phyloP scores from a whole-genome alignment of 352 stramenopile species.

The Phytopythium kandeliae region DNA sequence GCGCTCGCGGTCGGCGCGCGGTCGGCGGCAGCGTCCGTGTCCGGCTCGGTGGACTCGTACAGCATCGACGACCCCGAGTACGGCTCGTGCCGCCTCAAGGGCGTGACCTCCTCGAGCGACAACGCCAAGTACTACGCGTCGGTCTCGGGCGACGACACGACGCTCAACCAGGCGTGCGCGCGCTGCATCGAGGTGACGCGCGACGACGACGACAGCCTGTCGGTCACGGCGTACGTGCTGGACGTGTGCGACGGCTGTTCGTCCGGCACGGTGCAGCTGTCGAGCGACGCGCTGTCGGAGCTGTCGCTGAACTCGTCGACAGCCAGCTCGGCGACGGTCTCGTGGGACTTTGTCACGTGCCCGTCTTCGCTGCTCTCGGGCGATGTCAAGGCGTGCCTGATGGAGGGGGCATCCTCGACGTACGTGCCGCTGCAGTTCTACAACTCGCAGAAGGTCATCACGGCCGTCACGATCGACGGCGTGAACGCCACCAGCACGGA shows the following conservation, averaged over 20 bases:
- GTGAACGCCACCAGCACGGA: slow-evolving; percentile 39
- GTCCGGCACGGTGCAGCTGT: slow-evolving; percentile 47
- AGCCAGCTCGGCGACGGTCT: slow-evolving; percentile 40
- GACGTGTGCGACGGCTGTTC: slow-evolving; percentile 58
- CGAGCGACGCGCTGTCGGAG: slow-evolving; percentile 27
- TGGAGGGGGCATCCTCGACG: slow-evolving; percentile 70
- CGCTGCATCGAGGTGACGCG: slow-evolving; percentile 71
- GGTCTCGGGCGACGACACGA: slow-evolving; percentile 47
- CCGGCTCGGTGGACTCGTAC: slow-evolving; percentile 39
- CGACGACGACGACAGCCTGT: slow-evolving; percentile 33
- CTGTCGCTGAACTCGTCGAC: slow-evolving; percentile 41
- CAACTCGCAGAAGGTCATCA: slow-evolving; percentile 74
- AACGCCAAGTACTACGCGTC: slow-evolving; percentile 82
- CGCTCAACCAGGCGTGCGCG: slow-evolving; percentile 52
- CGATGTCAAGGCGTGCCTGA: slow-evolving; percentile 73
- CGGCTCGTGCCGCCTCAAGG: slow-evolving; percentile 68
- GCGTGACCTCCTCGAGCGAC: slow-evolving; percentile 41
- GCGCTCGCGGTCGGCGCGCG: slow-evolving; percentile 6
- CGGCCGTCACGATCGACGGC: slow-evolving; percentile 48
- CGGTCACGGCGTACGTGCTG: slow-evolving; percentile 61
- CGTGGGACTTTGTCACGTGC: slow-evolving; percentile 61
- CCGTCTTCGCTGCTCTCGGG: slow-evolving; percentile 51
- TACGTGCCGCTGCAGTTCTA: slow-evolving; percentile 84
- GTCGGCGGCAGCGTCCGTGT: slow-evolving; percentile 9
- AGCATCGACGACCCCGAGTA: slow-evolving; percentile 53